Percentiles rank a stretch among this genome's conserved stretches.
Evolutionary conservation across 257 asterid genomes (phyloP).

Genomic region (Scutellaria baicalensis): DNA sequence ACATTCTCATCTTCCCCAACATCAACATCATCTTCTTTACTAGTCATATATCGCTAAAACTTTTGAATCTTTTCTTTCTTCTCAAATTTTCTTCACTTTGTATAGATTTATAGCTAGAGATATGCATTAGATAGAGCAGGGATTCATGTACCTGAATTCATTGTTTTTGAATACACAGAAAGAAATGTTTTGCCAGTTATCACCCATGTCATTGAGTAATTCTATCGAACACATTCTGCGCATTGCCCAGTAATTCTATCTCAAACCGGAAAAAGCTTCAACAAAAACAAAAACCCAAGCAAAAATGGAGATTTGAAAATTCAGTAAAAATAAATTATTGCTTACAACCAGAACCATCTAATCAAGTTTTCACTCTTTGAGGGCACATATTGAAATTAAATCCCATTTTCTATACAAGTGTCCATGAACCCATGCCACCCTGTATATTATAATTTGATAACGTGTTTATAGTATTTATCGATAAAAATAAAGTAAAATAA

Average conservation of each 20-base stretch:
- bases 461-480: too few species aligned
- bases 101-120: conserved; percentile 28
- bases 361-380: too few species aligned
- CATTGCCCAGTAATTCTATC: not conserved
- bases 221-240: conserved; percentile 16
- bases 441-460: too few species aligned
- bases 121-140: not conserved
- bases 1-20: conserved; percentile 32
- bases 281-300: not conserved
- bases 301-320: too few species aligned
- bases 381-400: too few species aligned
- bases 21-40: conserved; percentile 40
- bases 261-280: not conserved
- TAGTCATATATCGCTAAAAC: conserved; percentile 27
- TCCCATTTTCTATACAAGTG: too few species aligned
- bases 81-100: not conserved
- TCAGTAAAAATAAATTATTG: too few species aligned
- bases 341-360: too few species aligned
- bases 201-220: conserved; percentile 8
- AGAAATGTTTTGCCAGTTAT: not conserved
- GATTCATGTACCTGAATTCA: conserved; percentile 7
- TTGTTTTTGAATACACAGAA: not conserved
- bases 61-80: conserved; percentile 18
- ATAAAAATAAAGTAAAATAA: too few species aligned
- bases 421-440: too few species aligned